phyloP scores from a whole-genome alignment of 306 rosid genomes.

The Gillenia trifoliata region DNA sequence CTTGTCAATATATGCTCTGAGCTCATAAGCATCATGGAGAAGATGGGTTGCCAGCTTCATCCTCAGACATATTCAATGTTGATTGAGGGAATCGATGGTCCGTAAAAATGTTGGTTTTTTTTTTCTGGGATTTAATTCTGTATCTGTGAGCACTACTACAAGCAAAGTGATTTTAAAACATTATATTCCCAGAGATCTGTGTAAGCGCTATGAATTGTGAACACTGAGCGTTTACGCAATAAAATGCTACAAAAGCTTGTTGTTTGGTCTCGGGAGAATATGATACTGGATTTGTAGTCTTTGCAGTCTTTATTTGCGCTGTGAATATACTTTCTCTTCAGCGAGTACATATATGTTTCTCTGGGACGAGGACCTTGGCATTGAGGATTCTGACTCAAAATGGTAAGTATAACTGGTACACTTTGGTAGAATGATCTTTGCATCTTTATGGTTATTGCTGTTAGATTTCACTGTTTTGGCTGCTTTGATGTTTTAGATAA shows the following conservation, averaged over 20 bases:
- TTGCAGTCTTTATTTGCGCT: not conserved
- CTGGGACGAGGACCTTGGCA: conserved; percentile 86
- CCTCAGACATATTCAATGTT: conserved; percentile 64
- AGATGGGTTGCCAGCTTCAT: conserved; percentile 62
- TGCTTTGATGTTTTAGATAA: not conserved
- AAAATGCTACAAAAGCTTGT: not conserved
- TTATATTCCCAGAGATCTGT: not conserved
- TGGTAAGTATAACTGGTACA: conserved; percentile 29
- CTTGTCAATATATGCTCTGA: conserved; percentile 52
- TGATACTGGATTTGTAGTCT: not conserved
- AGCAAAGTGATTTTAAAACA: not conserved
- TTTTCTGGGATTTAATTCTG: not conserved
- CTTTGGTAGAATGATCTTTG: not conserved
- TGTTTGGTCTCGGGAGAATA: not conserved
- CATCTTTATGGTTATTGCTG: not conserved
- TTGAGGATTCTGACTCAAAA: conserved; percentile 62
- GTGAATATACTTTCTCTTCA: not conserved
- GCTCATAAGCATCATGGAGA: conserved; percentile 55
- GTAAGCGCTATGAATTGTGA: not conserved
- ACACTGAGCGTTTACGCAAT: not conserved
- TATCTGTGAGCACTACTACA: not conserved
- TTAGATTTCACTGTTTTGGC: not conserved
- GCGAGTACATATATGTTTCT: conserved; percentile 62
- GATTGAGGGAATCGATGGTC: conserved; percentile 46
- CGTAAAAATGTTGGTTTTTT: conserved; percentile 6